Conservation (phyloP, 192 early-diverging fungal genomes). For the Backusella australiensis region DNA sequence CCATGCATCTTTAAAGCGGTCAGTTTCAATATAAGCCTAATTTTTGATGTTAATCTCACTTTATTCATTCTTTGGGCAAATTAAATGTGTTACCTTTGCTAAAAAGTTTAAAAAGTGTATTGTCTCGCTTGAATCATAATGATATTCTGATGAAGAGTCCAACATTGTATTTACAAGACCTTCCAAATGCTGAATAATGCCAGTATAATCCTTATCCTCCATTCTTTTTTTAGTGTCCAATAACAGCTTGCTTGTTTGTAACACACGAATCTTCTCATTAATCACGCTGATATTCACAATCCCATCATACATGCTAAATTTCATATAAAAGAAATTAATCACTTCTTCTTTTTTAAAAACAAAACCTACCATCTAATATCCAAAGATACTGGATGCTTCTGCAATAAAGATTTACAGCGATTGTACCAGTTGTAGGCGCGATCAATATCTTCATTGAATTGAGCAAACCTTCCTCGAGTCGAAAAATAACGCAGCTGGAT, state of each 20-base stretch:
- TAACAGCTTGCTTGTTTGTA: neutral
- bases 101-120: neutral
- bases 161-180: neutral
- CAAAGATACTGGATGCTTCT: neutral
- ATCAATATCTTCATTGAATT: neutral
- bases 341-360: neutral
- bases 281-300: neutral
- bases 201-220: neutral
- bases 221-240: neutral
- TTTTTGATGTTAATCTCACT: neutral
- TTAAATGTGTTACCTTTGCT: conserved; percentile 1
- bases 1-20: conserved; percentile 32
- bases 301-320: conserved; percentile 2
- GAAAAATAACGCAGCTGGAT: conserved; percentile 5
- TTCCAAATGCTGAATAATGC: conserved; percentile 5
- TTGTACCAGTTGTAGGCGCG: conserved; percentile 3
- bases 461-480: neutral
- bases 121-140: neutral
- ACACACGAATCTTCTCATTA: neutral
- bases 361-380: neutral
- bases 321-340: neutral
- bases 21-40: conserved; percentile 34
- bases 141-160: neutral
- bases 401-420: neutral
- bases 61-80: neutral